Percentiles rank a stretch among this genome's conserved stretches.
Evolutionary conservation across 495 filamentous ascomycete genomes (phyloP).

Genomic region (Poronia punctata): DNA sequence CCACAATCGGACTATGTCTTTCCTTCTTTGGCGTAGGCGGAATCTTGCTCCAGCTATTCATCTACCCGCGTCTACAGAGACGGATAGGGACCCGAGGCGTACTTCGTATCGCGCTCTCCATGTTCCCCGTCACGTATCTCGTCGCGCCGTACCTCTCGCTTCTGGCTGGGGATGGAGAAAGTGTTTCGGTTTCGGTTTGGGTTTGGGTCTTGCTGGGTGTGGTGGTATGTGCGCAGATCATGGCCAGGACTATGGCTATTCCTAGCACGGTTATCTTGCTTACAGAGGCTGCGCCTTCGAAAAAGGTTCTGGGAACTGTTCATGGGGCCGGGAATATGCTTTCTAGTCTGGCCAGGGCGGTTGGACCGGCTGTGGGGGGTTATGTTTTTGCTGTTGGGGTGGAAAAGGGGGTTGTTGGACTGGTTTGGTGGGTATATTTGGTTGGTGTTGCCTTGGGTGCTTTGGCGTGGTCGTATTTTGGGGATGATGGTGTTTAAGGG

Average conservation of each 20-base stretch:
- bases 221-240: slow-evolving; percentile 60
- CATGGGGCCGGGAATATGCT: slow-evolving; percentile 65
- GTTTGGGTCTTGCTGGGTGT: slow-evolving; percentile 51
- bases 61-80: slow-evolving; percentile 58
- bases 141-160: slow-evolving; percentile 61
- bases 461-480: slow-evolving; percentile 21
- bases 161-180: slow-evolving; percentile 41
- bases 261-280: slow-evolving; percentile 63
- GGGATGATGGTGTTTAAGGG: slow-evolving; percentile 8
- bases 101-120: slow-evolving; percentile 50
- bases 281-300: slow-evolving; percentile 60
- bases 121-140: slow-evolving; percentile 61
- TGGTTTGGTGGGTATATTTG: slow-evolving; percentile 61
- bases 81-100: slow-evolving; percentile 55
- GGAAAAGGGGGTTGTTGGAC: slow-evolving; percentile 56
- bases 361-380: slow-evolving; percentile 62
- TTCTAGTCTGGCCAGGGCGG: slow-evolving; percentile 49
- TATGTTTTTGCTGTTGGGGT: slow-evolving; percentile 58
- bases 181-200: too few species aligned
- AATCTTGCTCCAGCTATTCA: slow-evolving; percentile 59
- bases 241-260: slow-evolving; percentile 64
- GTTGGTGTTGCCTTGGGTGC: slow-evolving; percentile 24
- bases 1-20: slow-evolving; percentile 61
- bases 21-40: slow-evolving; percentile 64
- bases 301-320: slow-evolving; percentile 57